A percentile compares a stretch with the other conserved stretches of the same genome.
Evolutionary conservation across 2,329 filamentous ascomycete genomes (phyloP).

Genomic region (Elsinoe fawcettii): DNA sequence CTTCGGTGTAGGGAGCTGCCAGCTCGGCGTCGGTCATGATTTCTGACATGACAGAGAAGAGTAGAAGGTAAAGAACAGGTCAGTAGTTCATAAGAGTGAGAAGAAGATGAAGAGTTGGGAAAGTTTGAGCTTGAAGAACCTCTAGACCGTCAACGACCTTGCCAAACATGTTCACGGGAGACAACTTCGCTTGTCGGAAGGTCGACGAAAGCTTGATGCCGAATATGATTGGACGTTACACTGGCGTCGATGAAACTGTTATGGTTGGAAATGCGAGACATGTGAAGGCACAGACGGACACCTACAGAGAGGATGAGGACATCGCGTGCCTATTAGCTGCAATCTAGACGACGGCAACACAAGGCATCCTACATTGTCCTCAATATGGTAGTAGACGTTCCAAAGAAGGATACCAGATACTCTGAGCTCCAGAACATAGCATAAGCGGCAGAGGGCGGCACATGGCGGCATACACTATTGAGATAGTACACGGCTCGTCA

Average conservation of each 20-base stretch:
- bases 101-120: not conserved
- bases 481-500: not conserved
- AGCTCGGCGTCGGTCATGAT: not conserved
- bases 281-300: not conserved
- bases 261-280: not conserved
- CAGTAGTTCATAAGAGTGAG: not conserved
- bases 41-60: not conserved
- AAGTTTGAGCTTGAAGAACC: not conserved
- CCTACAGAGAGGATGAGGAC: not conserved
- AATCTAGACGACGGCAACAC: not conserved
- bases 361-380: not conserved
- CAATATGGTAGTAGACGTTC: not conserved
- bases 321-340: no score
- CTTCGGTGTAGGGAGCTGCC: not conserved
- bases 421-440: not conserved
- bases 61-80: not conserved
- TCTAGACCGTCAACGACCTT: not conserved
- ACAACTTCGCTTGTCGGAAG: not conserved
- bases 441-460: not conserved
- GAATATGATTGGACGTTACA: slow-evolving; percentile 1
- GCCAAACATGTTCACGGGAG: not conserved
- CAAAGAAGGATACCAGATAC: not conserved
- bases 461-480: not conserved
- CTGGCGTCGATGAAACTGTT: not conserved
- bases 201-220: slow-evolving; percentile 1